Base-by-base conservation (phyloP, 495 filamentous ascomycete genomes). In the Hyaloscypha finlandica region DNA sequence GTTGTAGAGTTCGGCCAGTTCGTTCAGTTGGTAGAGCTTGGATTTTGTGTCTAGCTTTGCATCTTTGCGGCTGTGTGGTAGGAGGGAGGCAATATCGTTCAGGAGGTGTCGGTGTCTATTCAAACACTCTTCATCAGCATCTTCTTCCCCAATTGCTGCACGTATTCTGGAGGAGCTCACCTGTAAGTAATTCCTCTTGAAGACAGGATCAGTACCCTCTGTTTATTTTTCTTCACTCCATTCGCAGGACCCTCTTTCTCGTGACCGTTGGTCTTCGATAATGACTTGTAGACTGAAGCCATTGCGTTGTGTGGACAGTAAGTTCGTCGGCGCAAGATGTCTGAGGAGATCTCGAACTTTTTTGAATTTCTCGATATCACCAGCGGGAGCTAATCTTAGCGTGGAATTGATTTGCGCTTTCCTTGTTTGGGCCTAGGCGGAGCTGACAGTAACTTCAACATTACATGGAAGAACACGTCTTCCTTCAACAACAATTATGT, bases 11-110 rank as follows among this genome's bases (percentile, higher is more conserved):
- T 99, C 94, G 48, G 95, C 95, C 19, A 98, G 88, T 76, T 97
- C 94, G 81, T 98, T 98, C 8, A 99, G 86, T 73, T 97, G 88
- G 77, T 91, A 88, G 66, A 97, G 89, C 73, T 96, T 93, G 61
- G 93, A 94, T 78, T 98, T 97, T 48, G 94, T 95, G 73, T 98
- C 94, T 60, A 97, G 87, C 77, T 99, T 99, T 66, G 90, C 93
- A 76, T 99, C 95, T 80, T 96, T 96, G 72, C 93, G 86, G 45
- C 87, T 87, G 73, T 99, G 95, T 0, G 95, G 95, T 59, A 99
- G 88, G 70, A 99, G 89, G 30, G 88, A 83, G 57, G 93, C 87
- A 20, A 99, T 84, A 76, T 99, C 96, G 68, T 93, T 88, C 66
- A 98, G 88, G 25, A 99, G 83, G 81, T 99, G 94, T 59, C 95